Evolutionary conservation across 2,329 filamentous ascomycete genomes (phyloP).

Genomic region (Hypocreales sp.): DNA sequence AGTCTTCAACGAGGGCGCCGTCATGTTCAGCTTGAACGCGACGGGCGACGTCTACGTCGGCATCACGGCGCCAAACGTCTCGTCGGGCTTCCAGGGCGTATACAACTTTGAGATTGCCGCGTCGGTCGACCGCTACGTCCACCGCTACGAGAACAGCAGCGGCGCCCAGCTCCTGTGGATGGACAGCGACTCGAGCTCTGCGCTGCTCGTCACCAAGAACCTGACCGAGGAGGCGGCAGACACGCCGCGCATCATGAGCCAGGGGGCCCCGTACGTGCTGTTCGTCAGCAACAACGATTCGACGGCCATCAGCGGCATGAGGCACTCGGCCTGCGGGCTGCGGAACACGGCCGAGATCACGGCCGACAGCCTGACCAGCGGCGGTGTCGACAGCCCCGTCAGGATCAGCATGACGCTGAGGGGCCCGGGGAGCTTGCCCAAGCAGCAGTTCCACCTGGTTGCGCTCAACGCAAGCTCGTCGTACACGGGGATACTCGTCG

Average conservation of each 20-base stretch:
- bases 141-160: constrained; percentile 36
- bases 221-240: constrained; percentile 41
- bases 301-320: constrained; percentile 49
- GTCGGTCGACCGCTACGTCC: constrained; percentile 66
- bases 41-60: constrained; percentile 60
- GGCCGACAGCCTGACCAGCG: constrained; percentile 31
- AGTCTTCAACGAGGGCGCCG: constrained; percentile 53
- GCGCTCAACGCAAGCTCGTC: constrained; percentile 55
- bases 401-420: constrained; percentile 53
- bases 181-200: constrained; percentile 68
- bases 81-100: constrained; percentile 40
- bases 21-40: constrained; percentile 44
- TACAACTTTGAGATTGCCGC: constrained; percentile 75
- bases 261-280: constrained; percentile 52
- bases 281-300: constrained; percentile 54
- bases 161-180: constrained; percentile 53
- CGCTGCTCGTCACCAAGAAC: constrained; percentile 65
- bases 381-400: constrained; percentile 29
- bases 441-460: constrained; percentile 77
- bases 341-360: constrained; percentile 47
- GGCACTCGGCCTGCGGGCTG: constrained; percentile 72
- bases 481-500: constrained; percentile 62
- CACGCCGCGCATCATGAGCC: constrained; percentile 38
- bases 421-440: constrained; percentile 51
- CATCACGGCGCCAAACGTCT: constrained; percentile 53